Evolutionary conservation across 2,329 filamentous ascomycete genomes (phyloP), one percentile per base, ranked within the genome.

Genomic region (Lachnellula occidentalis): DNA sequence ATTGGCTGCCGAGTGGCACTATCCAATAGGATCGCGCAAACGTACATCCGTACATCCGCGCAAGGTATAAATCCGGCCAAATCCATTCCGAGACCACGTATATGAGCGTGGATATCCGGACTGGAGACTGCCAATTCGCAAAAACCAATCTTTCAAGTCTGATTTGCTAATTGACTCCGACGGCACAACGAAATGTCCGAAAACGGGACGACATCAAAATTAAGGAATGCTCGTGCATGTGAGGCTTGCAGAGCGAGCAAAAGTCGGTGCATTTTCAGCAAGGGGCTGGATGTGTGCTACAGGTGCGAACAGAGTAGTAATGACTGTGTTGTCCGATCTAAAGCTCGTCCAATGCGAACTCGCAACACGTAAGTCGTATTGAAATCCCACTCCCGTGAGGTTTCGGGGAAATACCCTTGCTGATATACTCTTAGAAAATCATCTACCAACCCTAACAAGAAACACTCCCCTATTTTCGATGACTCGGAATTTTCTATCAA

Each of bases 201-300:
- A 27, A 43, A 41, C 39, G 19, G 9, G 36, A n/a, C 43, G 5
- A 7, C 53, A 8, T 50, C 57, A 11, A 61, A 61, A 49, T 48
- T 56, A 31, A 60, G 65, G 42, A 68, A 66, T 53, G 63, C 66
- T 46, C 62, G 62, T 54, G 66, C 66, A n/a, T 68, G 66, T 39
- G 66, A 68, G 52, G 57, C 62, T 34, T 68, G 66, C 39, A 51
- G 66, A 36, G 61, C 57, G 11, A 65, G 63, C 50, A 68, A 68
- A 45, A 66, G 63, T 36, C 60, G 61, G 8, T 68, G 66, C 47
- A 58, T 62, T 12, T 66, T 63, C 34, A 48, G 52, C 19, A 53
- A 45, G 15, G 48, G 64, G 8, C 42, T 54, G n/a, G 55, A 48
- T 4, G 46, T 59, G 8, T 68, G 66, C 43, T 63, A 63, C 17